Evolutionary conservation across 768 basidiomycete genomes (phyloP).

Genomic region (Tephrocybe rancida): DNA sequence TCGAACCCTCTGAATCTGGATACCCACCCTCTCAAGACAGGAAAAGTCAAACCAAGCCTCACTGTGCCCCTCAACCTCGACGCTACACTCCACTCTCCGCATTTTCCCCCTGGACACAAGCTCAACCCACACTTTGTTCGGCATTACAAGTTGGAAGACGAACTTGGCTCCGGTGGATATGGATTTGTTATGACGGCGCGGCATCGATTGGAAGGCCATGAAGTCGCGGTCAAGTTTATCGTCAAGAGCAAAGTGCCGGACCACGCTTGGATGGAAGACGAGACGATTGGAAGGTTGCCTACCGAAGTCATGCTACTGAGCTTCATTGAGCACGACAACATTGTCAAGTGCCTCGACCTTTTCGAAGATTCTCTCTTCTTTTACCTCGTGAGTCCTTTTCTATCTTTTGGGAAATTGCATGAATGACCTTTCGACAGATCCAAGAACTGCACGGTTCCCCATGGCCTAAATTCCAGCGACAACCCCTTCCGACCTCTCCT

Average conservation of each 20-base stretch:
- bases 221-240: constrained; percentile 96
- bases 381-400: constrained; percentile 68
- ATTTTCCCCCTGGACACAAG: constrained; percentile 62
- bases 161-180: constrained; percentile 90
- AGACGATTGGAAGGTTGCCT: constrained; percentile 65
- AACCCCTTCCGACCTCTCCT: constrained; percentile 21
- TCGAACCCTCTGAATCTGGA: constrained; percentile 15
- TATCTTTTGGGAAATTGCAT: not conserved
- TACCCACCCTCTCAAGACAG: constrained; percentile 5
- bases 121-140: constrained; percentile 63
- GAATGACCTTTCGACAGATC: constrained; percentile 48
- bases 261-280: constrained; percentile 65
- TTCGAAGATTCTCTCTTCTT: constrained; percentile 86
- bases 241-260: constrained; percentile 73
- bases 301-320: constrained; percentile 81
- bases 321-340: constrained; percentile 74
- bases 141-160: constrained; percentile 65
- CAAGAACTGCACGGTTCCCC: constrained; percentile 94
- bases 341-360: constrained; percentile 82
- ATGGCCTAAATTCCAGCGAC: constrained; percentile 61
- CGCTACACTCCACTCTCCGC: constrained; percentile 35
- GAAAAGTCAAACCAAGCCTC: constrained; percentile 9
- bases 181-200: constrained; percentile 92
- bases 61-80: constrained; percentile 29
- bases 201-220: constrained; percentile 56